Percentiles rank a stretch among this genome's conserved stretches.
These are phyloP conservation scores for Fusarium sp. DNA, from an alignment of 2,329 filamentous ascomycete species.

Conservation along the genomic window DNA sequence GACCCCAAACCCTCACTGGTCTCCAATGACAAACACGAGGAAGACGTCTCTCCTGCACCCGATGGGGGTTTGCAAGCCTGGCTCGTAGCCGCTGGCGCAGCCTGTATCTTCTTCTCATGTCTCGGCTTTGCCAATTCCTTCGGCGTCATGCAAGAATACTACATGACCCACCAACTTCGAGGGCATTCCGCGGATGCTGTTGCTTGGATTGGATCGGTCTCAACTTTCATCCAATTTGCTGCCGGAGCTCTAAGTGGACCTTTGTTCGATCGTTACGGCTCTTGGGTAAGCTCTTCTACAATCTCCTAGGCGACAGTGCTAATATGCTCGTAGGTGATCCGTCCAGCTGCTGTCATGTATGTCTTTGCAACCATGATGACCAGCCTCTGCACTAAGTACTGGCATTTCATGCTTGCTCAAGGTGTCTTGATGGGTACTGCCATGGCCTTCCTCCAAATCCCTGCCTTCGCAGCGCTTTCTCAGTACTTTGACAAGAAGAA, in stretches of 20 bases:
- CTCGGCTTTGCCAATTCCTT: constrained; percentile 59
- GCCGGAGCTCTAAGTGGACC: constrained; percentile 40
- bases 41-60: constrained; percentile 16
- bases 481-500: constrained; percentile 62
- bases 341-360: constrained; percentile 28
- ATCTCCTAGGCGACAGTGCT: background rate
- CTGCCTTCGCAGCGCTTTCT: constrained; percentile 58
- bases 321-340: constrained; percentile 1
- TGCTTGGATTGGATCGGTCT: constrained; percentile 58
- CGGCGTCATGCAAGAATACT: constrained; percentile 59
- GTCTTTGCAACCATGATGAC: constrained; percentile 39
- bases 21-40: background rate
- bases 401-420: constrained; percentile 64
- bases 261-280: constrained; percentile 39
- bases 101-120: constrained; percentile 53
- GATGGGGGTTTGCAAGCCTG: constrained; percentile 55
- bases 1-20: fast-evolving
- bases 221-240: constrained; percentile 52
- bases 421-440: constrained; percentile 57
- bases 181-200: constrained; percentile 49
- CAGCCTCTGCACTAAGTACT: constrained; percentile 57
- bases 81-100: constrained; percentile 54
- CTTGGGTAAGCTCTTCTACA: constrained; percentile 14
- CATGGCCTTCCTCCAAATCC: constrained; percentile 57
- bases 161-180: constrained; percentile 52